Conservation (phyloP, 371 early-diverging fungal genomes). For the Sporodiniella umbellata region DNA sequence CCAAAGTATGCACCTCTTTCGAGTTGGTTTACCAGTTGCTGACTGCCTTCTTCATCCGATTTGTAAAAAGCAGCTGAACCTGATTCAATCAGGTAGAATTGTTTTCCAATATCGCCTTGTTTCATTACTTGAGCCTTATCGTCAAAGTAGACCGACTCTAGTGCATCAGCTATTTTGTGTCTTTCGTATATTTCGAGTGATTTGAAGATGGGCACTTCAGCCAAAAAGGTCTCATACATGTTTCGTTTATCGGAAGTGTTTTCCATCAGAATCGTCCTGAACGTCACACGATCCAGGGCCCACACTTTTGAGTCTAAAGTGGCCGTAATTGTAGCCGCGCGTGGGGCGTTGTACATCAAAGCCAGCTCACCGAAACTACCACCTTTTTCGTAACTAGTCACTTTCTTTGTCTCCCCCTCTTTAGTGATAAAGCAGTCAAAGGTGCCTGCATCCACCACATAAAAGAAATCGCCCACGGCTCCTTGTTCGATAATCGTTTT, state of each 20-base stretch:
- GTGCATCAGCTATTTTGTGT: constrained; percentile 93
- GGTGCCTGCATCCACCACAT: constrained; percentile 94
- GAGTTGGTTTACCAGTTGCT: constrained; percentile 69
- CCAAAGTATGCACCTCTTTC: constrained; percentile 93
- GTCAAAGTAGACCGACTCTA: constrained; percentile 80
- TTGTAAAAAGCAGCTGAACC: constrained; percentile 82
- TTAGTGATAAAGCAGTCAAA: constrained; percentile 85
- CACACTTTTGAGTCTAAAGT: constrained; percentile 84
- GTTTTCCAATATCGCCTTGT: constrained; percentile 85
- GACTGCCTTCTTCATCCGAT: constrained; percentile 69
- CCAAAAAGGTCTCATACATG: constrained; percentile 92
- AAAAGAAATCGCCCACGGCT: constrained; percentile 96
- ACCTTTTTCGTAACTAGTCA: constrained; percentile 75
- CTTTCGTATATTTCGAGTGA: constrained; percentile 89
- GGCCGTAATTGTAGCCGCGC: constrained; percentile 95
- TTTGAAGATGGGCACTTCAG: constrained; percentile 80
- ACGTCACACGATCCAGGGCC: constrained; percentile 95
- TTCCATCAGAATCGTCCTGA: constrained; percentile 92
- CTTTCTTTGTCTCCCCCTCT: constrained; percentile 48
- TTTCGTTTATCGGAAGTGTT: constrained; percentile 88
- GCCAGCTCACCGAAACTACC: constrained; percentile 97
- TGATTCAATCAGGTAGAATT: constrained; percentile 87
- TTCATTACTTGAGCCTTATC: constrained; percentile 79
- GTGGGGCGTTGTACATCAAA: constrained; percentile 96
- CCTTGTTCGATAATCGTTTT: constrained; percentile 94